Evolutionary conservation across 805 yeast genomes (phyloP).

Genomic region (Metschnikowia amazonensis): DNA sequence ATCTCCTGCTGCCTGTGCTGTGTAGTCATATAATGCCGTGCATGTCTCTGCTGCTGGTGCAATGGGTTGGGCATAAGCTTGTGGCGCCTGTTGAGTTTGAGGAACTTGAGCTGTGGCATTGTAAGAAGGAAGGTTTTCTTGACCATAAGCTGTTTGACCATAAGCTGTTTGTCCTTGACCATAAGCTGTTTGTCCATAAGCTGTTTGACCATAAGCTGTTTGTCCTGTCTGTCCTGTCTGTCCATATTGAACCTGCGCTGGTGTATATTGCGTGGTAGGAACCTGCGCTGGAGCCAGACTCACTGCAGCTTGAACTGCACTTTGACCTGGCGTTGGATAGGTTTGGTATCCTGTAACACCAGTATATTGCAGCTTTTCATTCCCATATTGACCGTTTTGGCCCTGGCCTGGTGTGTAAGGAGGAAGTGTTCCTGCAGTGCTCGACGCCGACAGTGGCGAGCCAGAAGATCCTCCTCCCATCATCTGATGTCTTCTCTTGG

Average conservation of each 20-base stretch:
- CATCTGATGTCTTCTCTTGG: conserved; percentile 67
- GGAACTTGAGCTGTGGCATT: conserved; percentile 14
- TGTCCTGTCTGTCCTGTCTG: conserved; percentile 7
- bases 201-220: too few relatives aligned
- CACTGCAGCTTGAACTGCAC: conserved; percentile 17
- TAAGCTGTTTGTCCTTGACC: too few relatives aligned
- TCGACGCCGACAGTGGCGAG: conserved; percentile 22
- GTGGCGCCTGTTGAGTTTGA: too few relatives aligned
- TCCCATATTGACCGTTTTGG: conserved; percentile 15
- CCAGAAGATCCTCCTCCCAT: conserved; percentile 27
- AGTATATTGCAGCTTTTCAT: conserved; percentile 14
- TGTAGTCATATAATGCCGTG: conserved; percentile 86
- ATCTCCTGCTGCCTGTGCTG: conserved; percentile 93
- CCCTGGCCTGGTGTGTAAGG: conserved; percentile 35
- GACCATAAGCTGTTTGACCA: too few relatives aligned
- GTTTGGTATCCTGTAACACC: conserved; percentile 14
- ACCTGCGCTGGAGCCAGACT: conserved; percentile 7
- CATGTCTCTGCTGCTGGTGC: conserved; percentile 49
- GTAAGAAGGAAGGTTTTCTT: conserved; percentile 15
- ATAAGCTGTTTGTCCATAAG: neutral
- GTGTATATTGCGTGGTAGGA: conserved; percentile 25
- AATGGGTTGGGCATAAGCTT: conserved; percentile 7
- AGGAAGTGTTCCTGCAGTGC: conserved; percentile 26
- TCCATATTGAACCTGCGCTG: conserved; percentile 27
- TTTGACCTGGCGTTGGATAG: conserved; percentile 11